Evolutionary conservation across 163 green algal genomes (phyloP), one percentile per base, ranked within the genome.

Genomic region (Coccomyxa subellipsoidea): DNA sequence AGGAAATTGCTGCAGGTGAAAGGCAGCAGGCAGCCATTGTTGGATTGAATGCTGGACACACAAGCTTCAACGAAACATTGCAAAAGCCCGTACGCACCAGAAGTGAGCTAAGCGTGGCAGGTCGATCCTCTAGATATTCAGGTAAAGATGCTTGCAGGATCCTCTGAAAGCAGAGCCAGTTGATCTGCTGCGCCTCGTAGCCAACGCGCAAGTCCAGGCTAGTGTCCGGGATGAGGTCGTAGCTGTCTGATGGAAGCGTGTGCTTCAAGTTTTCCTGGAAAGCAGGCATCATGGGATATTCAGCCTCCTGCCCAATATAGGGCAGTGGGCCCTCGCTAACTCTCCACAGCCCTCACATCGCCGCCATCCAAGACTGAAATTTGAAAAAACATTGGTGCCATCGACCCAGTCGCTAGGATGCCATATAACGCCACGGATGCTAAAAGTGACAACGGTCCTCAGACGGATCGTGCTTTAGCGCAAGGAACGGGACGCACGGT

Each of bases 191-290:
- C 73, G 87, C 81, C 39, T 87, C 79, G 78, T 87, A 75, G 23
- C 73, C 85, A 25, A 81, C 83, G 10, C 82, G 81, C 31, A 88
- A 80, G 80, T 89, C 83, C 76, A 89, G 38, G 66, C 66, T 73
- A 34, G 82, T 40, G 38, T 69, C 80, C 23, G 78, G 78, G 36
- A 86, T 76, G 27, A 69, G 36, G 9, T 81, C 54, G 59, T 36
- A 40, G 59, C 39, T 83, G 66, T 86, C 78, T 2, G 76, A 32
- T 39, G 70, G 76, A 32, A 83, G 8, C 4, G 81, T 84, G 53
- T 86, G 79, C 78, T 86, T 86, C 69, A 90, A 69, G 78, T 87
- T 85, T 81, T 71, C 82, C 83, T 90, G 86, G 71, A 82, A 18
- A 23, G n/a, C 27, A 47, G 32, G 29, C 38, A 69, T 15, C 9